Conservation (phyloP, 139 green algal genomes). For the Tetradesmus obliquus region DNA sequence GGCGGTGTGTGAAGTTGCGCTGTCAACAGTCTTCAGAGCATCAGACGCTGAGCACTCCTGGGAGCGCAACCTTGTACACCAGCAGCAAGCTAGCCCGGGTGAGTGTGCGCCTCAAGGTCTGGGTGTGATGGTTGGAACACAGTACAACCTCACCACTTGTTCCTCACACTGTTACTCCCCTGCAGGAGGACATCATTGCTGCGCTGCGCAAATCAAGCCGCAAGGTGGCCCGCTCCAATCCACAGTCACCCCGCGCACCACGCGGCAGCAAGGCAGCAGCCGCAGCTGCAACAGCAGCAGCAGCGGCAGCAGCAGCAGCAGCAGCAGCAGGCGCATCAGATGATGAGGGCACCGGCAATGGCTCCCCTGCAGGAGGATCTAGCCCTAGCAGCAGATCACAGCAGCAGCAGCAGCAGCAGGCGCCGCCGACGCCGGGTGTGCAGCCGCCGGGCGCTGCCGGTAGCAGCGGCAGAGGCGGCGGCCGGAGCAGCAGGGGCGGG, state of each 20-base stretch:
- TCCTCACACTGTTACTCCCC: neutral
- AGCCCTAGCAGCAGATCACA: slow-evolving; percentile 5
- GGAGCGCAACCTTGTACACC: too few species aligned
- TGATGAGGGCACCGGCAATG: neutral
- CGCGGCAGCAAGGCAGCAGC: slow-evolving; percentile 10
- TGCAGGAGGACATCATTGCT: slow-evolving; percentile 11
- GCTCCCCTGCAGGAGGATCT: neutral
- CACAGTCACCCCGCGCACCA: neutral
- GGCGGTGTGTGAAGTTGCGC: too few species aligned
- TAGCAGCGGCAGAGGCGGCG: neutral
- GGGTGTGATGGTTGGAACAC: too few species aligned
- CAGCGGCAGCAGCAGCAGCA: neutral
- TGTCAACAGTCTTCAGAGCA: too few species aligned
- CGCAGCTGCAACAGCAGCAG: neutral
- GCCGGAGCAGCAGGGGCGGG: neutral
- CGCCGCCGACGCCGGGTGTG: neutral
- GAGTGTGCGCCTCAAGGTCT: too few species aligned
- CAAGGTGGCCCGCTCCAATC: neutral
- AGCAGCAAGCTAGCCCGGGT: too few species aligned
- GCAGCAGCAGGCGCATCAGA: slow-evolving; percentile 4
- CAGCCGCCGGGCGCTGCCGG: neutral
- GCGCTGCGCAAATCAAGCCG: slow-evolving; percentile 28
- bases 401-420: slow-evolving; percentile 5
- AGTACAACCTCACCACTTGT: neutral
- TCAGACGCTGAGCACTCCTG: too few species aligned